Conservation (phyloP, 352 stramenopile genomes). For the Thraustotheca clavata region DNA sequence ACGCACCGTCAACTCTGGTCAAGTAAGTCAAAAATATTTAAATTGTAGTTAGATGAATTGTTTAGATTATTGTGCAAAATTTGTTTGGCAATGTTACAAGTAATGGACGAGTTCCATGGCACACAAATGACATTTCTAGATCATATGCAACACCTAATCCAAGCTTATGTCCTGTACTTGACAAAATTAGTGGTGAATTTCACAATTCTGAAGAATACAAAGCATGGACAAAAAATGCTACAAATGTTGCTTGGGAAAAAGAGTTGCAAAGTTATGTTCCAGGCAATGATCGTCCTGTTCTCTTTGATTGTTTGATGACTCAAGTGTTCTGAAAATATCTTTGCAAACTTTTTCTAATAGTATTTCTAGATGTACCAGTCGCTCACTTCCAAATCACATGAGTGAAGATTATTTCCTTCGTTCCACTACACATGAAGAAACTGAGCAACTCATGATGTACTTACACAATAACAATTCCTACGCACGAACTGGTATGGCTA, state of each 20-base stretch:
- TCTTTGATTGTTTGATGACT: slow-evolving; percentile 22
- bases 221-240: background rate
- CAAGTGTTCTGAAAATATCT: background rate
- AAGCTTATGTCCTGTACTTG: slow-evolving; percentile 7
- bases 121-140: slow-evolving; percentile 10
- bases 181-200: background rate
- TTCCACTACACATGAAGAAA: background rate
- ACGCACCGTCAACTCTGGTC: slow-evolving; percentile 19
- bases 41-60: background rate
- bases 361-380: slow-evolving; percentile 13
- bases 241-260: background rate
- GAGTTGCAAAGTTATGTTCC: background rate
- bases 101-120: background rate
- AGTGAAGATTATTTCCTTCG: slow-evolving; percentile 2
- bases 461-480: slow-evolving; percentile 20
- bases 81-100: background rate
- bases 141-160: slow-evolving; percentile 11
- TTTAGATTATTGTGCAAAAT: slow-evolving; percentile 17
- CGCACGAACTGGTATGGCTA: slow-evolving; percentile 12
- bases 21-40: background rate
- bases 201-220: slow-evolving; percentile 5
- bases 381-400: background rate
- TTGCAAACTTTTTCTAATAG: background rate
- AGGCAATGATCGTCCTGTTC: slow-evolving; percentile 1
- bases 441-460: slow-evolving; percentile 11